Conservation (phyloP, 2,329 filamentous ascomycete genomes). For the Fonsecaea erecta region DNA sequence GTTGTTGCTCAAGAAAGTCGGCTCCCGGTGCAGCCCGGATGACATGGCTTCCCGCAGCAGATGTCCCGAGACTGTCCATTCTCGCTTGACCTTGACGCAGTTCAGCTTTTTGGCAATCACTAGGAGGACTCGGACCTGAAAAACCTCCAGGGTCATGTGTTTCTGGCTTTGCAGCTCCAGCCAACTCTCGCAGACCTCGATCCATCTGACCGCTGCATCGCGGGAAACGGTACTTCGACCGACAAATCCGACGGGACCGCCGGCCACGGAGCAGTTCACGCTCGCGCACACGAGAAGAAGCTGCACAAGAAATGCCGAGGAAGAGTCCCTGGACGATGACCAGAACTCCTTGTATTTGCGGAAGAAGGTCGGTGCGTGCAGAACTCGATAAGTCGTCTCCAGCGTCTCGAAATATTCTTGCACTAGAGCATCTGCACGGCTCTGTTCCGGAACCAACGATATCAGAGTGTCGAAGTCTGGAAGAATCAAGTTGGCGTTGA, state of each 20-base stretch:
- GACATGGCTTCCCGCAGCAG: slow-evolving; percentile 55
- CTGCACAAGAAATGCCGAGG: slow-evolving; percentile 33
- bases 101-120: slow-evolving; percentile 55
- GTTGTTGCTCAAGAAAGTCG: slow-evolving; percentile 44
- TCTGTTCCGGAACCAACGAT: slow-evolving; percentile 33
- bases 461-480: slow-evolving; percentile 31
- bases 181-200: slow-evolving; percentile 36
- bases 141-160: slow-evolving; percentile 53
- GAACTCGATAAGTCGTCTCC: slow-evolving; percentile 61
- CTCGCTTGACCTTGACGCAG: slow-evolving; percentile 55
- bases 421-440: slow-evolving; percentile 31
- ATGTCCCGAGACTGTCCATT: slow-evolving; percentile 55
- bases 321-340: slow-evolving; percentile 38
- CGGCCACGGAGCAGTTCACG: slow-evolving; percentile 27
- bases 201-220: slow-evolving; percentile 33
- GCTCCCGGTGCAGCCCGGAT: slow-evolving; percentile 57
- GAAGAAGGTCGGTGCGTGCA: slow-evolving; percentile 63
- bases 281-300: slow-evolving; percentile 33
- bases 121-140: slow-evolving; percentile 56
- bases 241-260: slow-evolving; percentile 24
- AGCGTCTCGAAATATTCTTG: slow-evolving; percentile 54
- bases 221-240: slow-evolving; percentile 31
- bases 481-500: slow-evolving; percentile 15
- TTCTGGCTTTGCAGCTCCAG: slow-evolving; percentile 53
- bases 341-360: slow-evolving; percentile 62